Conservation (phyloP, 352 stramenopile species). For the Pythium utonaiense region DNA sequence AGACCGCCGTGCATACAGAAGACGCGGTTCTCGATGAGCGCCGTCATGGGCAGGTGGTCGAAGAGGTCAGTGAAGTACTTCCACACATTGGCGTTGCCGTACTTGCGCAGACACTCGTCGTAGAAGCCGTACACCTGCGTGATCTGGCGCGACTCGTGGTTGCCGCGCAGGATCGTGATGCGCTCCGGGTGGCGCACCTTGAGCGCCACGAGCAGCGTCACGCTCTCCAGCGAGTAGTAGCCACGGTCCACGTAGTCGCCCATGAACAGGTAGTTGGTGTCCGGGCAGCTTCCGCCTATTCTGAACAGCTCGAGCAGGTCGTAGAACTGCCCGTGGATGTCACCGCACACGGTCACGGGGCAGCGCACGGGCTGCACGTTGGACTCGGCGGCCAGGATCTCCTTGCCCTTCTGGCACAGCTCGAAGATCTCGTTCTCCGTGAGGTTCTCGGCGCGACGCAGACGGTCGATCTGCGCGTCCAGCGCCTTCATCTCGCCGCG, state of each 20-base stretch:
- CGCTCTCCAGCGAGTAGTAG: slow-evolving; percentile 86
- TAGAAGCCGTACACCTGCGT: slow-evolving; percentile 69
- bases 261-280: slow-evolving; percentile 92
- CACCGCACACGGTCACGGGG: slow-evolving; percentile 83
- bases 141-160: slow-evolving; percentile 61
- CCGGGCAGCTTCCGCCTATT: slow-evolving; percentile 83
- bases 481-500: slow-evolving; percentile 84
- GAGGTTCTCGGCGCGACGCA: slow-evolving; percentile 85
- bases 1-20: slow-evolving; percentile 90
- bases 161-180: slow-evolving; percentile 78
- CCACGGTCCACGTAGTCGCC: slow-evolving; percentile 88
- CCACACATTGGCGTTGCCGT: slow-evolving; percentile 86
- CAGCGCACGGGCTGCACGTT: slow-evolving; percentile 86
- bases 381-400: slow-evolving; percentile 80
- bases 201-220: slow-evolving; percentile 78
- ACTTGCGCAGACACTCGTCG: slow-evolving; percentile 71
- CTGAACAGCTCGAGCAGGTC: slow-evolving; percentile 87
- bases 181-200: slow-evolving; percentile 85
- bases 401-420: slow-evolving; percentile 87
- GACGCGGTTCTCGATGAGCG: slow-evolving; percentile 85
- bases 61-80: slow-evolving; percentile 91
- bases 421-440: slow-evolving; percentile 88
- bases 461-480: slow-evolving; percentile 80
- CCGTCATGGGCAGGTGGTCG: slow-evolving; percentile 86
- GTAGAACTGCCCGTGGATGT: slow-evolving; percentile 90